phyloP scores from a whole-genome alignment of 805 yeast species.

The Diddensiella transvaalensis region DNA sequence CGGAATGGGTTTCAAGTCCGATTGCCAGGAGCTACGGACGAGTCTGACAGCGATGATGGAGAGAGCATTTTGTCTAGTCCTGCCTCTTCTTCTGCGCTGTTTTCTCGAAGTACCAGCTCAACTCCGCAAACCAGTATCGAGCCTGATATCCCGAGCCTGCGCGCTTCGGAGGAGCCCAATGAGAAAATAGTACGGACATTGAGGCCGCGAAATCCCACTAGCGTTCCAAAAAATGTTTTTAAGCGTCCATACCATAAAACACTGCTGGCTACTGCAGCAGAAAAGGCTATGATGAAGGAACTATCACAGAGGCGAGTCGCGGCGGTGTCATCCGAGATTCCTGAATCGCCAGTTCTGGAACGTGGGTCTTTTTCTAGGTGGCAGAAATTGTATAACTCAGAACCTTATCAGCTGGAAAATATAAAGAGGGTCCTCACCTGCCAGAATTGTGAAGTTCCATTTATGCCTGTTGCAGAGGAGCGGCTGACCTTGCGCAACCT shows the following conservation, averaged over 20 bases:
- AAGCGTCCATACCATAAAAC: background rate
- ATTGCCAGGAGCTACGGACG: background rate
- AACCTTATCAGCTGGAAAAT: background rate
- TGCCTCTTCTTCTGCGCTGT: conserved; percentile 9
- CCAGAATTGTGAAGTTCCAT: conserved; percentile 20
- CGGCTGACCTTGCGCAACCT: conserved; percentile 13
- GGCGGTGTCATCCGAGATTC: background rate
- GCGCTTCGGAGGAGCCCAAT: background rate
- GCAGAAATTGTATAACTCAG: conserved; percentile 1
- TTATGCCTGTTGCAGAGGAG: conserved; percentile 14
- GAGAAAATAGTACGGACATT: background rate
- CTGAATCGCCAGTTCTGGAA: no score
- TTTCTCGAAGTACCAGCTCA: conserved; percentile 9
- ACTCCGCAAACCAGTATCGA: conserved; percentile 18
- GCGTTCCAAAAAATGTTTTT: background rate
- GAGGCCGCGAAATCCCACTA: background rate
- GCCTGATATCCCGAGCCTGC: conserved; percentile 9
- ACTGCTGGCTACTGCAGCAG: background rate
- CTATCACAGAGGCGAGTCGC: background rate
- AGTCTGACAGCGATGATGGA: background rate
- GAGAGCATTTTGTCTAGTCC: conserved; percentile 1
- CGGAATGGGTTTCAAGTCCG: conserved; percentile 31
- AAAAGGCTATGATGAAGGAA: no score
- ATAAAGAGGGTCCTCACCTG: conserved; percentile 13
- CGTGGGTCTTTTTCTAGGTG: background rate